phyloP scores from a whole-genome alignment of 2,329 filamentous ascomycete genomes.

The Fusarium multiceps region DNA sequence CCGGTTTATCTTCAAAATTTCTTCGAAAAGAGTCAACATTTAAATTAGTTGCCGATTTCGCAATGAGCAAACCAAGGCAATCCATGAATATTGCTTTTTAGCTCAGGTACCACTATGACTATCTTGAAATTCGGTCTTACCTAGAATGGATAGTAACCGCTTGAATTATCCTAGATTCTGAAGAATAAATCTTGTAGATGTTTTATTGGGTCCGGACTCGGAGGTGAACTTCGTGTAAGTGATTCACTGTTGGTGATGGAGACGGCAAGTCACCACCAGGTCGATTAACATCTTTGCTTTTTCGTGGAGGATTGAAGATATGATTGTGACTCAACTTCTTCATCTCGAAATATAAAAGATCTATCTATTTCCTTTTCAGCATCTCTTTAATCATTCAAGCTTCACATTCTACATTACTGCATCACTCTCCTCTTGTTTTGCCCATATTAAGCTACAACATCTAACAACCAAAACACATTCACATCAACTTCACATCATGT shows the following conservation, averaged over 20 bases:
- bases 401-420: background rate
- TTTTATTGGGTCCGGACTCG: background rate
- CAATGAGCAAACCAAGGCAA: background rate
- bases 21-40: slow-evolving; percentile 8
- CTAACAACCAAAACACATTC: background rate
- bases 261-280: background rate
- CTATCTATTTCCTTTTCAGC: background rate
- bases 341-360: background rate
- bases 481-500: slow-evolving; percentile 3
- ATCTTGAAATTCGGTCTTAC: background rate
- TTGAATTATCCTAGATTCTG: background rate
- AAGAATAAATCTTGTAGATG: background rate
- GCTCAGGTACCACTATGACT: background rate
- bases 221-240: slow-evolving; percentile 22
- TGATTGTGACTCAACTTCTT: slow-evolving; percentile 8
- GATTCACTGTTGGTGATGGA: slow-evolving; percentile 13
- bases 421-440: background rate
- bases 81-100: background rate
- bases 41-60: slow-evolving; percentile 11
- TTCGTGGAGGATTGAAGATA: background rate
- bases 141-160: background rate
- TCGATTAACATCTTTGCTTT: slow-evolving; percentile 1
- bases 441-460: background rate
- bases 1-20: background rate
- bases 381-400: background rate